Evolutionary conservation across 179 eudicot species (phyloP).

Genomic region (Silene vulgaris): DNA sequence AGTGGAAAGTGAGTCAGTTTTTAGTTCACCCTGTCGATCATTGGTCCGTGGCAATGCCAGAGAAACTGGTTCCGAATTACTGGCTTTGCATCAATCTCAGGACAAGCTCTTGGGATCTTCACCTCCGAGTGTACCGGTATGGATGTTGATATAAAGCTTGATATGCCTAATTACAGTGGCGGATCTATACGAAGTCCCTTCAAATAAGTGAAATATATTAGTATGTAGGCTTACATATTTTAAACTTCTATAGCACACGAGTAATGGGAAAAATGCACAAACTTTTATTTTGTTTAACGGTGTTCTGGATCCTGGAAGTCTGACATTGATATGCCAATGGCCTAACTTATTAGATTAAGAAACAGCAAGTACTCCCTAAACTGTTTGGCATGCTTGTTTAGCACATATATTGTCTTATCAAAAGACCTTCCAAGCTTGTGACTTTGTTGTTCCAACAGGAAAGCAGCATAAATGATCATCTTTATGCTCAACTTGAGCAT

Average conservation of each 20-base stretch:
- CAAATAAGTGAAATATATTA: too few relatives aligned
- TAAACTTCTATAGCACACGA: too few relatives aligned
- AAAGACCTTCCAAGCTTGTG: conserved; percentile 7
- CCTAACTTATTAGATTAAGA: not conserved
- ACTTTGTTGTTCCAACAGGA: conserved; percentile 39
- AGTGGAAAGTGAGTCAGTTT: conserved; percentile 34
- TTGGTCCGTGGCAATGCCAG: conserved; percentile 23
- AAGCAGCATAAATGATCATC: conserved; percentile 33
- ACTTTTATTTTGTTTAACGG: too few relatives aligned
- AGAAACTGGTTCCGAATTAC: conserved; percentile 30
- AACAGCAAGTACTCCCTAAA: not conserved
- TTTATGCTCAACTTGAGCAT: conserved; percentile 59
- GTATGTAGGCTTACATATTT: too few relatives aligned
- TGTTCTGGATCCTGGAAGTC: too few relatives aligned
- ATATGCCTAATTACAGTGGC: not conserved
- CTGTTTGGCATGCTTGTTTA: not conserved
- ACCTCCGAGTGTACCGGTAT: conserved; percentile 48
- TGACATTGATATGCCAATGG: too few relatives aligned
- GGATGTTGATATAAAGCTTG: conserved; percentile 12
- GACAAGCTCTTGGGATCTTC: conserved; percentile 29
- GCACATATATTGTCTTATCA: not conserved
- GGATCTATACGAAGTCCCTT: too few relatives aligned
- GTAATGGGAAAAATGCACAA: too few relatives aligned
- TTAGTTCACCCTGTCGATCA: conserved; percentile 29
- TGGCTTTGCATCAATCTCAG: conserved; percentile 22